Evolutionary conservation across 2,329 filamentous ascomycete species (phyloP).

Genomic region (Thermothelomyces thermophilus): DNA sequence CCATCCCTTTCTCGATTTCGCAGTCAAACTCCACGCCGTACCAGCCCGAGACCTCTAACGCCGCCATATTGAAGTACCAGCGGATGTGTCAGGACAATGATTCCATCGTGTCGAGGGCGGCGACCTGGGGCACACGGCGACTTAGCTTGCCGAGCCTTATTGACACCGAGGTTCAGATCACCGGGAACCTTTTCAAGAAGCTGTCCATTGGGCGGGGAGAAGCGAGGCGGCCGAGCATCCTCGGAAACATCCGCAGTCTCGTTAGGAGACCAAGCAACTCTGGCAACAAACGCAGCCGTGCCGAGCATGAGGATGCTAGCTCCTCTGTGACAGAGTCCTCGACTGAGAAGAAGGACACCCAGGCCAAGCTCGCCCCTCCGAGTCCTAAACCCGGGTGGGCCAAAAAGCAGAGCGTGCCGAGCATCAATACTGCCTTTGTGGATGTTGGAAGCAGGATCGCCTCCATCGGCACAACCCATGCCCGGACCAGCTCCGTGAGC

Average conservation of each 20-base stretch:
- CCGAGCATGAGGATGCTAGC: slow-evolving; percentile 33
- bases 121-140: slow-evolving; percentile 64
- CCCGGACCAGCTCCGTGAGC: slow-evolving; percentile 55
- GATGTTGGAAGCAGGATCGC: slow-evolving; percentile 50
- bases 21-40: slow-evolving; percentile 28
- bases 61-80: slow-evolving; percentile 48
- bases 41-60: slow-evolving; percentile 47
- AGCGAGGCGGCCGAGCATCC: slow-evolving; percentile 45
- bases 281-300: slow-evolving; percentile 45
- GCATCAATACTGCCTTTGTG: slow-evolving; percentile 52
- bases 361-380: slow-evolving; percentile 46
- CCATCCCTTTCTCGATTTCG: slow-evolving; percentile 41
- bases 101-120: slow-evolving; percentile 55
- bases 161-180: slow-evolving; percentile 54
- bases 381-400: slow-evolving; percentile 46
- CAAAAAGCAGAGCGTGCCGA: slow-evolving; percentile 46
- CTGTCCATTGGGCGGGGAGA: slow-evolving; percentile 46
- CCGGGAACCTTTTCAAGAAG: slow-evolving; percentile 58
- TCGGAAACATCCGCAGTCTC: slow-evolving; percentile 46
- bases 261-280: slow-evolving; percentile 45
- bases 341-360: slow-evolving; percentile 34
- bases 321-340: slow-evolving; percentile 26
- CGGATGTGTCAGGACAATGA: slow-evolving; percentile 48
- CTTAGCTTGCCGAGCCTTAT: slow-evolving; percentile 54
- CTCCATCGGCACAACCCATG: slow-evolving; percentile 50